Base-by-base conservation (phyloP, 768 basidiomycete genomes). In the Boletus rubropictus region DNA sequence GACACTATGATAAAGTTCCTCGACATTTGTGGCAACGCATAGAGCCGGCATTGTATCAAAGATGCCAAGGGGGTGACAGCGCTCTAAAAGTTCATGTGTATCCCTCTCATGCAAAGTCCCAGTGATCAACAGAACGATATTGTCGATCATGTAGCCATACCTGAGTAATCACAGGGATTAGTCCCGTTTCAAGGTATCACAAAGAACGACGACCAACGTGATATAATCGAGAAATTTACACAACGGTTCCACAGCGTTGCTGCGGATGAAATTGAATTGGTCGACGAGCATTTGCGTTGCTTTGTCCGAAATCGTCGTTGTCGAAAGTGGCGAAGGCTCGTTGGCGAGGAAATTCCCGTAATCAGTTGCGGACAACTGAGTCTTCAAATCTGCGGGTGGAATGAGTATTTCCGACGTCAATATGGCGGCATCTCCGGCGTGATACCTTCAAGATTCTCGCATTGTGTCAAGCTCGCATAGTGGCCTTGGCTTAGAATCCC, bases 121-220 rank as follows among this genome's bases (percentile, higher is more conserved):
- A 14, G 96, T 94, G 52, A 98, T 99, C 61, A 99, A 78, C 44
- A 99, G 78, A 49, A 99, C 85, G 60, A 99, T 89, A 66, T 99
- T 99, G 80, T 99, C 96, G 63, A 99, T 98, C 96, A 99, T 99
- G 71, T 98, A 99, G 25, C 83, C 92, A 65, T 96, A 96, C 37
- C 93, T 96, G 67, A 44, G 33, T 48, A 38, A 43, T 22, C 24
- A 35, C 31, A 36, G 17, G 27, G 38, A 49, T 54, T 42, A 54
- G 42, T 29, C 38, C 6, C 27, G 41, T 24, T 25, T 5, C 35
- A 27, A 43, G 40, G 21, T 46, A 48, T 31, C 31, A 40, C 31
- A 44, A 28, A 46, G 25, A n/a, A n/a, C n/a, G 17, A 51, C 21
- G 15, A 78, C 89, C 55, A 69, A 98, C 88, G 94, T 98, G 70